Percentiles rank a stretch among this genome's conserved stretches.
Evolutionary conservation across 257 asterid species (phyloP).

Genomic region (Ilex asprella): DNA sequence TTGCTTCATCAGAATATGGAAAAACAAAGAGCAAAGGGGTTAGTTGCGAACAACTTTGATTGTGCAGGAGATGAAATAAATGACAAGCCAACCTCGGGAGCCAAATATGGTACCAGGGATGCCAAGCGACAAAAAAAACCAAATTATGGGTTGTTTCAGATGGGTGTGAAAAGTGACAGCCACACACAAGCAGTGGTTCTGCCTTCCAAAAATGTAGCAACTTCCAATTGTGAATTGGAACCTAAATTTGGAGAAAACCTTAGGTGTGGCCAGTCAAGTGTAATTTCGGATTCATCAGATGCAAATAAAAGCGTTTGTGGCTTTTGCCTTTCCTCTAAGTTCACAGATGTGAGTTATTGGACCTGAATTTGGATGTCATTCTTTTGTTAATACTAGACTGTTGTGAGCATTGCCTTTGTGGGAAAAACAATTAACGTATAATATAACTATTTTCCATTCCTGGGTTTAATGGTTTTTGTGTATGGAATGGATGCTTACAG

Average conservation of each 20-base stretch:
- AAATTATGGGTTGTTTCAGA: conserved; percentile 32
- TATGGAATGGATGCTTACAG: conserved; percentile 29
- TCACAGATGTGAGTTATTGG: conserved; percentile 54
- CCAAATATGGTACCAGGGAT: conserved; percentile 35
- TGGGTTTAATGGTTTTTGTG: conserved; percentile 5
- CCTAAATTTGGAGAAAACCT: conserved; percentile 23
- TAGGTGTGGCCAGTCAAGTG: conserved; percentile 22
- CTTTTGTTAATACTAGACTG: not conserved
- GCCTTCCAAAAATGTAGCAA: conserved; percentile 23
- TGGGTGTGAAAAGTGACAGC: conserved; percentile 18
- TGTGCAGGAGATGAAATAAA: conserved; percentile 16
- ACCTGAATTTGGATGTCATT: not conserved
- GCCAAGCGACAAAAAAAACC: conserved; percentile 61
- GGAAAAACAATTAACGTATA: too few species aligned
- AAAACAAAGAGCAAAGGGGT: conserved; percentile 13
- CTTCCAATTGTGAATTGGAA: conserved; percentile 24
- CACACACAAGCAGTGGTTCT: conserved; percentile 14
- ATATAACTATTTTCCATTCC: too few species aligned
- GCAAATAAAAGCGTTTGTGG: conserved; percentile 45
- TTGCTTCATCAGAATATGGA: conserved; percentile 2
- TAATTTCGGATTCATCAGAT: conserved; percentile 19
- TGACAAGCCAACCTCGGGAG: conserved; percentile 8
- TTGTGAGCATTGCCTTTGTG: not conserved
- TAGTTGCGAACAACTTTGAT: conserved; percentile 23
- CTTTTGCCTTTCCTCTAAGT: conserved; percentile 66